Evolutionary conservation across 352 stramenopile genomes (phyloP), one percentile per base, ranked within the genome.

Genomic region (Phytophthora sp.): DNA sequence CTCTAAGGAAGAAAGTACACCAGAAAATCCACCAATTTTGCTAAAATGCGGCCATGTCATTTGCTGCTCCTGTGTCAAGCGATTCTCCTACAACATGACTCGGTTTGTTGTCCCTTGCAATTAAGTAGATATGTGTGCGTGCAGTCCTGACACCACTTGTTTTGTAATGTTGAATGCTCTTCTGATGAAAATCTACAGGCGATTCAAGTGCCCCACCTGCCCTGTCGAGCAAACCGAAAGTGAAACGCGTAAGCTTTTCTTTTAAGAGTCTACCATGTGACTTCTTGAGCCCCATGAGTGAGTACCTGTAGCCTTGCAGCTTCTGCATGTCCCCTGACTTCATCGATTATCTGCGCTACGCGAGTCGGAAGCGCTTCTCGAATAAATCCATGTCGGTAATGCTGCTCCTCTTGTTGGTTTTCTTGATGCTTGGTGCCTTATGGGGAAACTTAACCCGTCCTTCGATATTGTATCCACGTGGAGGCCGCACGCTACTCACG

Each of bases 201-300:
- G 82, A 66, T 96, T 96, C 73, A 96, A 96, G 74, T 96, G 89
- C 56, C 88, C 88, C 29, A 94, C 85, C 4, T 96, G 89, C 57
- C 89, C 89, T 11, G 74, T 91, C 31, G 89, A 96, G 62, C 88
- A 95, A 69, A 85, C 74, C 16, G 80, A 88, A 69, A 80, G 69
- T 62, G 82, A 93, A 66, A 93, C 83, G 15, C 79, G 80, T 54
- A 80, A 89, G 57, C 72, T 91, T 38, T 88, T 90, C 65, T 91
- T 92, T 55, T 93, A 79, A 57, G 35, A 23, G 16, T 8, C 30
- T 68, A n/a, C n/a, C n/a, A n/a, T 61, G 57, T 62, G 58, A 59
- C 21, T 56, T 45, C 29, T 53, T 66, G 11, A 33, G 11, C 42
- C n/a, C 35, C 47, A 51, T 59, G 45, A 41, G 35, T 63, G 21